Evolutionary conservation across 1,284 basidiomycete species (phyloP), one percentile per base, ranked within the genome.

Genomic region (Cryptococcus floricola): DNA sequence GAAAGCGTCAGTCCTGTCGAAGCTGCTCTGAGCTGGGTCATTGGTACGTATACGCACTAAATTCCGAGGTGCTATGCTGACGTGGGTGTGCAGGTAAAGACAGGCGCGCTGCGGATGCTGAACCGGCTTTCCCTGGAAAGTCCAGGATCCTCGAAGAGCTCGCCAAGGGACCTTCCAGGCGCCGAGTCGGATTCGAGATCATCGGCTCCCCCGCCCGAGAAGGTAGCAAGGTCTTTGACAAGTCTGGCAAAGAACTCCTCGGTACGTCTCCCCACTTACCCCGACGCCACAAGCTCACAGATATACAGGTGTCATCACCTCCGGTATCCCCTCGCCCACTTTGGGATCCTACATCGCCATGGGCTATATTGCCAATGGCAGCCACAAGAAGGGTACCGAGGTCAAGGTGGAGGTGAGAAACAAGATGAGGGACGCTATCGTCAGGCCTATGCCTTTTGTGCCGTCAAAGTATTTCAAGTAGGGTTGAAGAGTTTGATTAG

Each of bases 271-370:
- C 16, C 14, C 12, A 12, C 43, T 5, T 28, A 28, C n/a, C 19
- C 50, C 47, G 23, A 31, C 18, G 14, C 19, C 46, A 16, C 39
- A 42, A 19, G 37, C 39, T 27, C 9, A 43, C 12, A 28, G 1
- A 31, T 7, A 37, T 19, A 4, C 52, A 85, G 88, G 91, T 28
- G 70, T 78, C 12, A 83, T 98, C 39, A 98, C 95, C 0, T 97
- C 92, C 0, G 95, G 95, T 50, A 97, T 98, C 59, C 96, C 96
- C 7, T 94, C 91, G 1, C 94, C 94, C 0, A 89, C 91, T 1
- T 79, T 94, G 1, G 86, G 85, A 4, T 86, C 87, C 74, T 97
- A 98, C 78, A 91, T 98, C 67, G 91, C 94, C 7, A 98, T 98
- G 95, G 95, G 87, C 0, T 95, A 97, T 69, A 84, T 98, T 49